Base-by-base conservation (phyloP, 2,329 filamentous ascomycete species). In the Sphaerulina populicola region DNA sequence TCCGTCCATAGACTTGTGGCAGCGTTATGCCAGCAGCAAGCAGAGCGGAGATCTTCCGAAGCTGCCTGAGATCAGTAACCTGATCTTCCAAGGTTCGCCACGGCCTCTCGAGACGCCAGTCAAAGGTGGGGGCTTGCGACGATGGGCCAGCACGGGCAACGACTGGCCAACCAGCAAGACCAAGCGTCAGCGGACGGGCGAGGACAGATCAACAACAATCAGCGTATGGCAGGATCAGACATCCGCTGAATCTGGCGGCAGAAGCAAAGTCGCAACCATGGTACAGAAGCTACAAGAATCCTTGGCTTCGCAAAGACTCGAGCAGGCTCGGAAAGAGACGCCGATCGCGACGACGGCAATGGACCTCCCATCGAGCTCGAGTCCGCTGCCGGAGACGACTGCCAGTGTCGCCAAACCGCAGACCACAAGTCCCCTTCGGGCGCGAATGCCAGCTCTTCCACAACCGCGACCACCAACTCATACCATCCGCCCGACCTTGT, bases 121-220 rank as follows among this genome's bases (percentile, higher is more conserved):
- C 9, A 74, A 74, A 51, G 72, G 69, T 53, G 70, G 73, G 15
- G 73, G 72, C 2, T 62, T 76, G 43, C 65, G 74, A 44, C 63
- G 74, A 54, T 77, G 74, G 74, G 71, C 71, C 23, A 77, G 74
- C 59, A 75, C 73, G 49, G 74, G 74, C 9, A 66, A 72, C 8
- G 72, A 76, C 50, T 76, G 73, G 62, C 73, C 74, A 57, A 55
- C 63, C 61, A 59, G 58, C 44, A 64, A 61, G 53, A 59, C 50
- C 39, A 76, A 76, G 62, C 66, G 67, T 46, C 62, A 70, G 48
- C 68, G 66, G 47, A 69, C 64, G 2, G 64, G 63, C 31, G 57
- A 30, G 59, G 40, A 52, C 27, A 67, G 38, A 5, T 3, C 10
- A 58, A 59, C 44, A 55, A 68, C 30, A 54, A 64, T 54, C 58